Base-by-base conservation (phyloP, 495 filamentous ascomycete genomes). In the Cercophora samala region DNA sequence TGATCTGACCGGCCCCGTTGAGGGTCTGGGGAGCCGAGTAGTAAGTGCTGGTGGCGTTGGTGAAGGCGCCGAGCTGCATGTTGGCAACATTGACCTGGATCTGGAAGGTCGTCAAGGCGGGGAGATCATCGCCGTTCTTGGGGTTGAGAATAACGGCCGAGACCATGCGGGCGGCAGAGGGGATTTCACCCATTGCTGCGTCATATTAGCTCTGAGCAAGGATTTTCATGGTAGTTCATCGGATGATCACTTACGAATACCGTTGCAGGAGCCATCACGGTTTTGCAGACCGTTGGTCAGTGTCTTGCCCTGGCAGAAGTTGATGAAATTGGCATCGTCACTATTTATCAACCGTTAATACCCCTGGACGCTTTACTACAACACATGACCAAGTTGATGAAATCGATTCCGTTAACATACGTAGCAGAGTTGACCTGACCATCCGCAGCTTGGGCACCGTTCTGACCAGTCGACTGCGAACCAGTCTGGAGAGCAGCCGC, bases 111-210 rank as follows among this genome's bases (percentile, higher is more conserved):
- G 75, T 70, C 71, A 86, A n/a, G n/a, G 79, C 5, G 78, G 73
- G 17, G 51, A 90, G 60, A 66, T 83, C 76, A 59, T 82, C 75
- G 46, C 76, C 78, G 60, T 85, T 77, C 54, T 76, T 54, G 21
- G 89, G 89, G 73, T 76, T 81, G 51, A 80, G 68, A 68, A 92
- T 82, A 62, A 91, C 82, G 24, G 88, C 82, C 4, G 89, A 90
- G 64, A 91, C 82, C 90, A 92, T 91, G 37, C 84, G 82, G 58
- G 67, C 75, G 46, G 76, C 79, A 32, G 86, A 75, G 2, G 90
- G 90, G 68, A 92, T 90, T 62, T 91, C 82, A 66, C 90, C 90
- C 89, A 92, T 91, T 4, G 80, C 86, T 86, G 75, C 58, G 23
- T 55, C 55, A 8, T 58, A 63, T 79, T 75, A 80, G 74, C 42